Evolutionary conservation across 192 early-diverging fungal genomes (phyloP).

Genomic region (Backusella tuberculispora): DNA sequence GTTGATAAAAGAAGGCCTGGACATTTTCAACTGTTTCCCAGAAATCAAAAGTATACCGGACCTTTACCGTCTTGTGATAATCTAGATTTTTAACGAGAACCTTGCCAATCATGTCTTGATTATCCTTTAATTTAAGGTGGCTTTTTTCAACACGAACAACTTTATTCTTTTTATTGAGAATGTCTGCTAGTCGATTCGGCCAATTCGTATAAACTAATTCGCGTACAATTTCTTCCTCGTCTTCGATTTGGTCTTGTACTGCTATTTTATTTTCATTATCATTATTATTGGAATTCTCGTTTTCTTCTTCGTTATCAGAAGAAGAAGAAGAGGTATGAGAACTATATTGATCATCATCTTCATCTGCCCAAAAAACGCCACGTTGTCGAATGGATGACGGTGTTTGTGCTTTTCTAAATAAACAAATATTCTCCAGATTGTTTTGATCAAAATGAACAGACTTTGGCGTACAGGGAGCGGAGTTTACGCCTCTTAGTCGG

Average conservation of each 20-base stretch:
- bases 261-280: no score
- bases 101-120: constrained; percentile 44
- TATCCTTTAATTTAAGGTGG: not conserved
- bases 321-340: no score
- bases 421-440: constrained; percentile 67
- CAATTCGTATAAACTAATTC: constrained; percentile 2
- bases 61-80: constrained; percentile 77
- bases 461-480: constrained; percentile 53
- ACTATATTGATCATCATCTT: constrained; percentile 4
- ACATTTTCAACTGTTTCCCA: constrained; percentile 77
- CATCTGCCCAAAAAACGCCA: constrained; percentile 40
- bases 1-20: constrained; percentile 62
- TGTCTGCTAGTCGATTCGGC: constrained; percentile 12
- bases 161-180: constrained; percentile 19
- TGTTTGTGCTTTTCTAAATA: constrained; percentile 72
- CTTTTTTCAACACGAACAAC: constrained; percentile 9
- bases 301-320: not conserved
- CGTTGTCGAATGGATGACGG: constrained; percentile 54
- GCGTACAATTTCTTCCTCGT: not conserved
- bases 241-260: no score
- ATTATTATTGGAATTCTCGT: not conserved
- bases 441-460: constrained; percentile 68
- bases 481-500: constrained; percentile 24
- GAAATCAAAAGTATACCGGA: constrained; percentile 80
- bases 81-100: constrained; percentile 85